phyloP scores from a whole-genome alignment of 139 green algal species.

The Dunaliella primolecta region DNA sequence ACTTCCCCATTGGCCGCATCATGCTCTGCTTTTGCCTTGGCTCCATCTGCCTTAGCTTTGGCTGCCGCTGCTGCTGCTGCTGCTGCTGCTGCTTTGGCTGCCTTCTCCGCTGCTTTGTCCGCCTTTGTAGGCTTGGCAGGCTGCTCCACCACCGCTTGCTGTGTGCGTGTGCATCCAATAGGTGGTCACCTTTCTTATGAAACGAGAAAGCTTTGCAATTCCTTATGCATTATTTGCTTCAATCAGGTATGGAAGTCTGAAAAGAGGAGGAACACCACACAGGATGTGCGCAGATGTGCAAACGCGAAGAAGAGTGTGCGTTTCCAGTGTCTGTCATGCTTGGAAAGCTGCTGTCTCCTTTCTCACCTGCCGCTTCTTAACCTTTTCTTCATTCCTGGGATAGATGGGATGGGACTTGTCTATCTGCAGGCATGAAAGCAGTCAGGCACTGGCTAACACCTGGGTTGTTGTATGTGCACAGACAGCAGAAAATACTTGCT shows the following conservation, averaged over 20 bases:
- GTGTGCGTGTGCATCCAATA: constrained; percentile 2
- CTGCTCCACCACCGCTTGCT: constrained; percentile 17
- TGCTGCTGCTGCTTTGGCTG: constrained; percentile 4
- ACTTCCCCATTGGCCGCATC: neutral
- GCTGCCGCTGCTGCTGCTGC: constrained; percentile 3
- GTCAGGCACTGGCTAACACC: neutral
- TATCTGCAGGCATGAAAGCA: constrained; percentile 53
- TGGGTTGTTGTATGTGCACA: constrained; percentile 3
- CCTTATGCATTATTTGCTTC: no score
- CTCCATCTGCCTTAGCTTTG: constrained; percentile 10
- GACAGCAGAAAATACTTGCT: no score
- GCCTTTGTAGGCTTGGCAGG: constrained; percentile 17
- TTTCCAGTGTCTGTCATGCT: no score
- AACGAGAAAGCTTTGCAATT: no score
- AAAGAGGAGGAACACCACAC: no score
- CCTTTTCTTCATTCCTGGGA: constrained; percentile 76
- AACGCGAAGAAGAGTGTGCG: no score
- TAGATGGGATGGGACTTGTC: constrained; percentile 81
- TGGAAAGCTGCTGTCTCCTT: no score
- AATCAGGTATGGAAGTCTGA: no score
- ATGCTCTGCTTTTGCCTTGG: constrained; percentile 14
- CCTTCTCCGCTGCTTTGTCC: constrained; percentile 26
- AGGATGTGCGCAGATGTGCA: no score
- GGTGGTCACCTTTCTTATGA: neutral
- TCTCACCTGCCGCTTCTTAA: constrained; percentile 45